Conservation (phyloP, 371 early-diverging fungal genomes). For the Rhizopus arrhizus region DNA sequence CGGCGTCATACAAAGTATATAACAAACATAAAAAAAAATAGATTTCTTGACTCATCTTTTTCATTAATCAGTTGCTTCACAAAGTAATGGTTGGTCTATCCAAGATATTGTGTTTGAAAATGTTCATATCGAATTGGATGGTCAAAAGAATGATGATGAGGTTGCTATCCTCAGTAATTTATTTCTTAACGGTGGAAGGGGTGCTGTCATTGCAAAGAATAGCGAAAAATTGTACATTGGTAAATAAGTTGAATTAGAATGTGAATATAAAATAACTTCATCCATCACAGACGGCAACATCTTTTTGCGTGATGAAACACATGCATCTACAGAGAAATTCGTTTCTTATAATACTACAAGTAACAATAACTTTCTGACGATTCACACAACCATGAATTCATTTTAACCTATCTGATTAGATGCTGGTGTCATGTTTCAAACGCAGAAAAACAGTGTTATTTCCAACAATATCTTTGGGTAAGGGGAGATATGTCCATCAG, state of each 20-base stretch:
- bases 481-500: not conserved
- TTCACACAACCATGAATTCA: not conserved
- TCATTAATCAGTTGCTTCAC: constrained; percentile 6
- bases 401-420: constrained; percentile 17
- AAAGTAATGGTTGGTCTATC: constrained; percentile 37
- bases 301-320: constrained; percentile 40
- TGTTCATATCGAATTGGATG: constrained; percentile 34
- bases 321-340: constrained; percentile 28
- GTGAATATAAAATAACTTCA: not conserved
- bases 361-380: constrained; percentile 3
- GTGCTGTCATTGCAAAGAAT: constrained; percentile 31
- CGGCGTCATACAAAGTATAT: constrained; percentile 24
- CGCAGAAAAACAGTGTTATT: constrained; percentile 40
- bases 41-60: not conserved
- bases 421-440: constrained; percentile 38
- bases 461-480: constrained; percentile 53
- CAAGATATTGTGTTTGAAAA: constrained; percentile 47
- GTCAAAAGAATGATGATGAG: constrained; percentile 35
- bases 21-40: not conserved
- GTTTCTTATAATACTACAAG: constrained; percentile 40
- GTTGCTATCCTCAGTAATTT: constrained; percentile 38
- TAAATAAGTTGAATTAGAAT: constrained; percentile 9
- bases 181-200: constrained; percentile 43
- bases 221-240: constrained; percentile 40
- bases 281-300: constrained; percentile 41